These are phyloP conservation scores for Scutellaria baicalensis DNA, from an alignment of 257 asterid genomes.

Conservation along the genomic window DNA sequence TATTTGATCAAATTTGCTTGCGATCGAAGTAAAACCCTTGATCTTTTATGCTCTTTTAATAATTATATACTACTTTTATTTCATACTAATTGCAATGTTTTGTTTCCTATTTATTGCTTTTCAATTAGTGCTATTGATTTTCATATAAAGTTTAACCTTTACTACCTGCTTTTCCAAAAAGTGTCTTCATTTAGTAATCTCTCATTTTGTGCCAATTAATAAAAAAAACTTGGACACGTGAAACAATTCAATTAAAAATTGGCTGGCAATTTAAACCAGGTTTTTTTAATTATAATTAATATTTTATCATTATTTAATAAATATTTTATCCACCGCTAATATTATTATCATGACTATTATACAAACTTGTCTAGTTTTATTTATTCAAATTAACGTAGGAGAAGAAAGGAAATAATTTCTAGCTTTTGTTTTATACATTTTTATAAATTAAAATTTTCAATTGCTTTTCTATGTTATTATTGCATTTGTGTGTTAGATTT, in stretches of 20 bases:
- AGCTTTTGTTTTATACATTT: neutral
- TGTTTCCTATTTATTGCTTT: neutral
- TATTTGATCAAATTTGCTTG: neutral
- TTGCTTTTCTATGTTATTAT: neutral
- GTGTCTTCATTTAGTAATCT: constrained; percentile 4
- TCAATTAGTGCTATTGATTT: no score
- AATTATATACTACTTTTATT: neutral
- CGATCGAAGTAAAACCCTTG: constrained; percentile 1
- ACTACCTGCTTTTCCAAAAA: neutral
- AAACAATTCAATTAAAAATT: neutral
- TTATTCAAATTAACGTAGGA: no score
- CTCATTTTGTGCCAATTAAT: constrained; percentile 9
- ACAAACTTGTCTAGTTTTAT: no score
- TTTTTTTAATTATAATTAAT: neutral
- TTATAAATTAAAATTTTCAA: neutral
- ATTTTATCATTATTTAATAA: no score
- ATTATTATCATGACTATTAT: no score
- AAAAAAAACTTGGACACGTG: neutral
- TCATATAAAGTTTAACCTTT: neutral
- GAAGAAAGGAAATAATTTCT: neutral
- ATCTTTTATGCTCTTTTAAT: neutral
- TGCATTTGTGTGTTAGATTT: neutral
- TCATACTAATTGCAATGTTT: neutral
- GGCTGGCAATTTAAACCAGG: neutral
- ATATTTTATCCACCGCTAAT: no score